Base-by-base conservation (phyloP, 1,284 basidiomycete species). In the Leccinum insolens region DNA sequence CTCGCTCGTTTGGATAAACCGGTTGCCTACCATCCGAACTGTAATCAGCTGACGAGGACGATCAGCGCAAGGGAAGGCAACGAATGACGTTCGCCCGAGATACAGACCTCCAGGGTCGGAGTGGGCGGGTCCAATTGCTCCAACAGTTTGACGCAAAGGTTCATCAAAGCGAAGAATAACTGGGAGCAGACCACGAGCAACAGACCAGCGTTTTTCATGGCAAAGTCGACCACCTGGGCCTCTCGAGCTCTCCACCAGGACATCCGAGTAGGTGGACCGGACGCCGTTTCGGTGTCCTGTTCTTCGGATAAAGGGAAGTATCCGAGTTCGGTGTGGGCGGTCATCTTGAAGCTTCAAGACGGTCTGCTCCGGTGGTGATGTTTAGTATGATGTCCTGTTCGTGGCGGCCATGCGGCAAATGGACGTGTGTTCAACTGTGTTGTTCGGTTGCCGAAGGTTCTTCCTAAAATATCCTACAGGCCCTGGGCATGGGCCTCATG, bases 91-190 rank as follows among this genome's bases (percentile, higher is more conserved):
- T 59, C 7, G 12, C 7, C 4, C n/a, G 8, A 15, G 55, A 37
- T n/a, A 28, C 82, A 58, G 69, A 88, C 88, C 83, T 91, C 83
- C 17, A 89, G 76, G 6, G 86, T 80, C 9, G 86, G 83, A 5
- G 89, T 84, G 0, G 87, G 88, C 8, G 85, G 83, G 69, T 89
- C 86, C 15, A 89, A 79, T 34, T 78, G 80, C 72, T 88, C 86
- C 70, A 92, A 76, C 67, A 82, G 81, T 78, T 92, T 92, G 67
- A 90, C 89, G 20, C 82, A 81, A 2, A 88, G 82, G 66, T 87
- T 87, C 84, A 89, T 88, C 34, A 84, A 72, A 7, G 89, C 84
- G 65, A 89, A 88, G 77, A 91, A 90, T 17, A 84, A 81, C 74
- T 91, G 88, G 12, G 89, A 80, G 2, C 80, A 78, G 20, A 85